Evolutionary conservation across 2,329 filamentous ascomycete species (phyloP).

Genomic region (Monosporascus sp.): DNA sequence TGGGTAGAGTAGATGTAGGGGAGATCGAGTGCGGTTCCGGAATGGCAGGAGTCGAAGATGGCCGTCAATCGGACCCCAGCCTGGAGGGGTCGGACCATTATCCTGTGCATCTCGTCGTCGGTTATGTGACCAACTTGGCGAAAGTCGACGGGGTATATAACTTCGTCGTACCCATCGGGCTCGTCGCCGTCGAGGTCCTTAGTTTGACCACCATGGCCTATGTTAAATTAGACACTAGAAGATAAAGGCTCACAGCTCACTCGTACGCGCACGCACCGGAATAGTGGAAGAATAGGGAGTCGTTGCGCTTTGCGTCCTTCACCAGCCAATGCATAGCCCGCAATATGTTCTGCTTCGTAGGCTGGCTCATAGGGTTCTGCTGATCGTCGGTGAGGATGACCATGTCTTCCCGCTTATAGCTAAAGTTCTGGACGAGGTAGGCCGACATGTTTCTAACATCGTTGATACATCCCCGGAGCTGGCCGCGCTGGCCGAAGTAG

Average conservation of each 20-base stretch:
- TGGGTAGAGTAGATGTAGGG: constrained; percentile 78
- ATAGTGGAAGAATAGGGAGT: constrained; percentile 97
- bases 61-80: constrained; percentile 80
- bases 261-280: constrained; percentile 54
- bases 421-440: constrained; percentile 83
- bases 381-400: constrained; percentile 94
- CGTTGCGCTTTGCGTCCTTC: constrained; percentile 86
- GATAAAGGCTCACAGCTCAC: constrained; percentile 3
- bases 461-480: constrained; percentile 91
- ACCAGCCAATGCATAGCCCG: constrained; percentile 98
- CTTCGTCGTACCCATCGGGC: constrained; percentile 71
- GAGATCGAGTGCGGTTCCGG: constrained; percentile 69
- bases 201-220: constrained; percentile 71
- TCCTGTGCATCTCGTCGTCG: constrained; percentile 72
- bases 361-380: constrained; percentile 95
- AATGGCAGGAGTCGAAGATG: constrained; percentile 79
- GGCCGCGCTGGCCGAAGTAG: constrained; percentile 88
- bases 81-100: constrained; percentile 70
- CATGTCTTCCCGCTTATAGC: constrained; percentile 94
- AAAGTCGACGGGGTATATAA: constrained; percentile 75
- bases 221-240: constrained; percentile 10
- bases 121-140: constrained; percentile 65
- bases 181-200: constrained; percentile 70
- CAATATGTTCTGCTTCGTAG: constrained; percentile 90
- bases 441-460: constrained; percentile 96